A percentile compares a stretch with the other conserved stretches of the same genome.
These are phyloP conservation scores for Phytophthora cactorum DNA, from an alignment of 352 stramenopile genomes.

Conservation along the genomic window DNA sequence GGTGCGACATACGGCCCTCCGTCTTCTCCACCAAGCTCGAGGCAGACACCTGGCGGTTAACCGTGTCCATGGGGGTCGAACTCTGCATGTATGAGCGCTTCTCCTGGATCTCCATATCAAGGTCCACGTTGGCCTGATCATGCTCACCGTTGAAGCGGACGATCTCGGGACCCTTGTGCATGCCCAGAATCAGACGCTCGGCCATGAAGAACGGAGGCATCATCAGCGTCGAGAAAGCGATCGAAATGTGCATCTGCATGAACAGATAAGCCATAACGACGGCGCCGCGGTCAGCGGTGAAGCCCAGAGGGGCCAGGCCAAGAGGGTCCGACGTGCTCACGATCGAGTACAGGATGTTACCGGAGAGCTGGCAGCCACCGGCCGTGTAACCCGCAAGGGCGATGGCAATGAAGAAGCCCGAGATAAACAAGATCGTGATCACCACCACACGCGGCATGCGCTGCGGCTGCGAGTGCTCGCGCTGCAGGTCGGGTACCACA, in stretches of 20 bases:
- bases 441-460: constrained; percentile 61
- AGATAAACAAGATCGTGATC: constrained; percentile 59
- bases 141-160: constrained; percentile 32
- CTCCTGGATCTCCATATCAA: constrained; percentile 38
- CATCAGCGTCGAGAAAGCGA: constrained; percentile 57
- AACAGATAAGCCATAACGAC: constrained; percentile 63
- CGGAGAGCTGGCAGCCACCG: constrained; percentile 58
- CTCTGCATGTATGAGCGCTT: constrained; percentile 37
- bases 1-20: constrained; percentile 40
- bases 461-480: constrained; percentile 53
- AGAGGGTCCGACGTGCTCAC: constrained; percentile 40
- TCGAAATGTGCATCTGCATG: constrained; percentile 58
- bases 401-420: constrained; percentile 51
- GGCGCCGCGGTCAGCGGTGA: constrained; percentile 46
- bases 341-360: constrained; percentile 62
- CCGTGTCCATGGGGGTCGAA: constrained; percentile 35
- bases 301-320: constrained; percentile 48
- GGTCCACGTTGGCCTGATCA: constrained; percentile 28
- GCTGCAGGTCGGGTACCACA: constrained; percentile 62
- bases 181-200: constrained; percentile 64
- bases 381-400: constrained; percentile 48
- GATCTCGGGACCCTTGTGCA: constrained; percentile 52
- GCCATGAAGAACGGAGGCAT: constrained; percentile 62
- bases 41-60: constrained; percentile 23
- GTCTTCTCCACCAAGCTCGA: constrained; percentile 27